Conservation (phyloP, 129 eudicot species). For the Helichrysum umbraculigerum region DNA sequence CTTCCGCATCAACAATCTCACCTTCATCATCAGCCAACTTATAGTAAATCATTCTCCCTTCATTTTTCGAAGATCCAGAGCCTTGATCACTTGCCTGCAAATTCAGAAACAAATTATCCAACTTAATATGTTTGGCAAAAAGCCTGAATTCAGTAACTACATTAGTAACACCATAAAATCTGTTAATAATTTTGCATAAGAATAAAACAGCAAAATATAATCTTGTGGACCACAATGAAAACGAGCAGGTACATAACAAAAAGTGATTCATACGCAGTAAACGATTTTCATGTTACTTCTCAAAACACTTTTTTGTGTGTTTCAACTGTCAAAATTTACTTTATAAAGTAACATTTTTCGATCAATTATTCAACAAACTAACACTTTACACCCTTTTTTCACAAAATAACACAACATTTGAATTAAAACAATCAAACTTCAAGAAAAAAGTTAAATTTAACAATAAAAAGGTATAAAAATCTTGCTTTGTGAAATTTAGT, state of each 20-base stretch:
- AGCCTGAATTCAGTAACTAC: not conserved
- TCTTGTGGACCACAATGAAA: too few species aligned
- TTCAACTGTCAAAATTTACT: not conserved
- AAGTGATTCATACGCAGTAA: not conserved
- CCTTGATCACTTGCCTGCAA: constrained; percentile 38
- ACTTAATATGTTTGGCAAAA: not conserved
- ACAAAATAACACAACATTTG: not conserved
- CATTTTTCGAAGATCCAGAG: constrained; percentile 44
- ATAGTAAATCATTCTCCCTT: constrained; percentile 70
- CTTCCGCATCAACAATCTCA: constrained; percentile 47
- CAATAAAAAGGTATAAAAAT: too few species aligned
- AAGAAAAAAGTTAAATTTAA: too few species aligned
- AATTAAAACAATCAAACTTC: not conserved
- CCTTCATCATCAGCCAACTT: constrained; percentile 72
- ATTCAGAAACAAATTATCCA: not conserved
- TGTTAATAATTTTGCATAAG: not conserved
- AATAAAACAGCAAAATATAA: too few species aligned
- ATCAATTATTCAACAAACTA: not conserved
- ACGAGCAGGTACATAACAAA: not conserved
- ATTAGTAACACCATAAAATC: not conserved
- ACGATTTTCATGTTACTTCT: not conserved
- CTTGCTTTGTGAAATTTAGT: not conserved
- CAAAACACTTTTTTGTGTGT: not conserved
- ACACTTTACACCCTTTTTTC: not conserved
- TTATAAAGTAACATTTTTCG: not conserved